phyloP scores from a whole-genome alignment of 2,329 filamentous ascomycete species.

The Claviceps pazoutovae region DNA sequence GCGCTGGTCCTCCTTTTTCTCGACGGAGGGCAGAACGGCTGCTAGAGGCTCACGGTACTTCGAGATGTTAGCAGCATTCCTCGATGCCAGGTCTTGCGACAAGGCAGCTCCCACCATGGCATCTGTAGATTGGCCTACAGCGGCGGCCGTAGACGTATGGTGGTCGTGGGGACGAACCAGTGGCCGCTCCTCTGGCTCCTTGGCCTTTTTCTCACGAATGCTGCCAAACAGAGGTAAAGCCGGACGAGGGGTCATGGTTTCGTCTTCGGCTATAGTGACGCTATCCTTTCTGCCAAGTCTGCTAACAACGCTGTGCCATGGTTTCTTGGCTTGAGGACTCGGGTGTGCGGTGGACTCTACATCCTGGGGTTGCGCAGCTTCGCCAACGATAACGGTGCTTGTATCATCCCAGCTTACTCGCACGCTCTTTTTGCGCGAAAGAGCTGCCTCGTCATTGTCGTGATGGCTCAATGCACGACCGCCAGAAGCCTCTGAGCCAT shows the following conservation, averaged over 20 bases:
- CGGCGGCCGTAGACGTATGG: slow-evolving; percentile 12
- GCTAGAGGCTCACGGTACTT: slow-evolving; percentile 51
- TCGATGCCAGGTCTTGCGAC: slow-evolving; percentile 36
- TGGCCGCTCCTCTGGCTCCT: slow-evolving; percentile 39
- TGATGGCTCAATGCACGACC: slow-evolving; percentile 13
- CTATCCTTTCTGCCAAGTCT: slow-evolving; percentile 36
- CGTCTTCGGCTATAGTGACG: slow-evolving; percentile 41
- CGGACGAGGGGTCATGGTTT: slow-evolving; percentile 60
- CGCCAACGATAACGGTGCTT: slow-evolving; percentile 38
- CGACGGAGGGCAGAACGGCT: slow-evolving; percentile 55
- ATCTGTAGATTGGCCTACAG: slow-evolving; percentile 43
- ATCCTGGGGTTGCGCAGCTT: slow-evolving; percentile 25
- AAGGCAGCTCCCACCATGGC: slow-evolving; percentile 42
- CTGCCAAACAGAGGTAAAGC: slow-evolving; percentile 64
- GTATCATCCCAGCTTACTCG: slow-evolving; percentile 71
- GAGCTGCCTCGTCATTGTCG: slow-evolving; percentile 21
- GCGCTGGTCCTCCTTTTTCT: slow-evolving; percentile 51
- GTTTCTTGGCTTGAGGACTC: slow-evolving; percentile 25
- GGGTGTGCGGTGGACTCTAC: slow-evolving; percentile 25
- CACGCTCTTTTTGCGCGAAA: slow-evolving; percentile 46
- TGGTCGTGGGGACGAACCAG: slow-evolving; percentile 40
- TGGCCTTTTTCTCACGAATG: slow-evolving; percentile 47
- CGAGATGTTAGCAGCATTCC: slow-evolving; percentile 41
- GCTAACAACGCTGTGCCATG: slow-evolving; percentile 38
- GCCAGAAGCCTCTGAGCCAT: slow-evolving; percentile 30